These are phyloP conservation scores for Rhizopogon vulgaris DNA, from an alignment of 768 basidiomycete species.

Conservation along the genomic window DNA sequence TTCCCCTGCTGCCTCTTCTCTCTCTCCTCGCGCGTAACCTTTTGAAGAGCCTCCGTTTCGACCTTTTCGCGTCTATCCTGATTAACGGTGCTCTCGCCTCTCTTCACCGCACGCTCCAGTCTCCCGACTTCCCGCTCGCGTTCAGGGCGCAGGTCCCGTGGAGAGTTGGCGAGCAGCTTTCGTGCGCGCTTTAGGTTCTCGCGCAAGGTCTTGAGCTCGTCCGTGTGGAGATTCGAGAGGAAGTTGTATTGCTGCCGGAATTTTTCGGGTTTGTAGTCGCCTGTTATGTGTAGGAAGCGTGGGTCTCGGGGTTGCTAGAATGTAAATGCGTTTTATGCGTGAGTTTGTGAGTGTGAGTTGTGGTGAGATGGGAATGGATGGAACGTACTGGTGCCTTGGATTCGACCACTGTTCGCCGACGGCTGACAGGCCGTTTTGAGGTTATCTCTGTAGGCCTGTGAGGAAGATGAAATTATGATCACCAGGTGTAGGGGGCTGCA, in stretches of 20 bases:
- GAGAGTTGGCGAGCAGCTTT: constrained; percentile 56
- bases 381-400: constrained; percentile 53
- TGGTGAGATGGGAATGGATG: neutral
- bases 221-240: constrained; percentile 54
- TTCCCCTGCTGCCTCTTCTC: constrained; percentile 73
- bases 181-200: constrained; percentile 64
- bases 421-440: constrained; percentile 79
- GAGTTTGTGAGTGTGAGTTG: neutral
- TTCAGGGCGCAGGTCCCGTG: constrained; percentile 51
- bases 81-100: constrained; percentile 73
- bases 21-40: constrained; percentile 39
- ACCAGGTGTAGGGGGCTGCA: constrained; percentile 10
- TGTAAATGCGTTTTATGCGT: neutral
- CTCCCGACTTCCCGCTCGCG: constrained; percentile 63
- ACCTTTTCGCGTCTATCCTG: constrained; percentile 60
- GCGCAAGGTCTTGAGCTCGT: constrained; percentile 60
- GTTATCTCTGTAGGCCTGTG: constrained; percentile 73
- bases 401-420: constrained; percentile 66
- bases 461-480: neutral
- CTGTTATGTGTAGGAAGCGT: constrained; percentile 71
- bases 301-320: constrained; percentile 77
- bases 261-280: constrained; percentile 55
- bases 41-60: constrained; percentile 60
- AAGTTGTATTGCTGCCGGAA: constrained; percentile 74
- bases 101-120: constrained; percentile 69